A percentile compares a stretch with the other conserved stretches of the same genome.
Conservation (phyloP, 306 rosid species). For the Rubus parviflorus region DNA sequence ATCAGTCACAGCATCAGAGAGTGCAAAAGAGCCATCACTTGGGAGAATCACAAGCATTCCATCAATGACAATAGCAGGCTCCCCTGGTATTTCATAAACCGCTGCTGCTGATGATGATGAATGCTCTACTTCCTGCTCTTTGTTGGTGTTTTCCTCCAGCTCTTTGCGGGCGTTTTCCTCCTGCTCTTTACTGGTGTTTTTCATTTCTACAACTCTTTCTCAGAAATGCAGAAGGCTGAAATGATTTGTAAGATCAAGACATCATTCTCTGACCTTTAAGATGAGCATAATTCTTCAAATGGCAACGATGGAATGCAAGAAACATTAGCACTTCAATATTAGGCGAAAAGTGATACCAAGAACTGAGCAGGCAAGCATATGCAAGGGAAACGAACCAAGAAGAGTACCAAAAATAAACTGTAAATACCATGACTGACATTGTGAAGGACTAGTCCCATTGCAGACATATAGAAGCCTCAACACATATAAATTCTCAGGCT, state of each 20-base stretch:
- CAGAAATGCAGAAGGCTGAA: conserved; percentile 9
- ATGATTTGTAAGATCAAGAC: conserved; percentile 16
- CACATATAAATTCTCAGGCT: neutral
- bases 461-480: neutral
- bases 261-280: conserved; percentile 2
- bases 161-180: conserved; percentile 12
- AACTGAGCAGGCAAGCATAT: conserved; percentile 4
- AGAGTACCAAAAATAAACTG: neutral
- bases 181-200: conserved; percentile 35
- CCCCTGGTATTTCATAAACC: conserved; percentile 65
- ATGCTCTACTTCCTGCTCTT: conserved; percentile 34
- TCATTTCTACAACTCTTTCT: conserved; percentile 30
- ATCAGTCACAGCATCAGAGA: conserved; percentile 18
- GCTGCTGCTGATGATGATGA: conserved; percentile 23
- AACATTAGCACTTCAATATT: neutral
- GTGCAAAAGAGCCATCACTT: conserved; percentile 14
- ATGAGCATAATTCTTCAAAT: neutral
- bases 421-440: neutral
- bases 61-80: conserved; percentile 74
- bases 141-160: conserved; percentile 30
- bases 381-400: neutral
- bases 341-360: neutral
- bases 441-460: neutral
- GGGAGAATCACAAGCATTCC: conserved; percentile 58
- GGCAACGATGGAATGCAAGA: neutral